Evolutionary conservation across 345 rosid species (phyloP), one percentile per base, ranked within the genome.

Genomic region (Dovyalis caffra): DNA sequence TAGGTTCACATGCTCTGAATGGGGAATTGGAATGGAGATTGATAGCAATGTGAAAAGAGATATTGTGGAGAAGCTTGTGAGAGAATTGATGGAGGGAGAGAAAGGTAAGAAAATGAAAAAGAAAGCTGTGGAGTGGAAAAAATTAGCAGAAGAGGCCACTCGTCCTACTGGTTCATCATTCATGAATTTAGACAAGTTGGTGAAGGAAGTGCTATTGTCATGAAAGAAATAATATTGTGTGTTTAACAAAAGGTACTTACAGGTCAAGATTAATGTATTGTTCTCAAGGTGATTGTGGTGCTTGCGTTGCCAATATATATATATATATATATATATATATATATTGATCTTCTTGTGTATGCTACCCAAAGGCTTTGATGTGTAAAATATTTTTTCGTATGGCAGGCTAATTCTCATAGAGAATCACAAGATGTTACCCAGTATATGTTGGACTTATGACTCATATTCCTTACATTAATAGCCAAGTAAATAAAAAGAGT

Each of bases 1-100:
- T n/a, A n/a, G n/a, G n/a, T n/a, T n/a, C 47, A 65, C 75, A 6
- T 76, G 70, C 51, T 11, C 9, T 0, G 65, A 76, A 61, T 77
- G 80, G 80, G 80, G 70, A 4, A 43, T 70, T 64, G 80, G 75
- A 20, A 64, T 64, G 71, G 66, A 77, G 64, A 65, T 71, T 8
- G 60, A 65, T 6, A 38, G 16, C 16, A 33, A 66, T 14, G 49
- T 74, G 21, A 43, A 43, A 11, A 26, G 70, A 40, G 33, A 67
- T 2, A 31, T 8, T 0, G 5, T 53, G 28, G 26, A 53, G 4
- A 53, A 23, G 0, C 26, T 8, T n/a, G 60, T n/a, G 33, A 26
- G 23, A 26, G 35, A 38, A 35, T 43, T 43, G 9, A 7, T 26
- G 57, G 70, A 43, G 20, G 51, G 69, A 5, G 51, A 66, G 32